These are phyloP conservation scores for Crithidia thermophila DNA, from an alignment of 208 protist genomes.

Conservation along the genomic window DNA sequence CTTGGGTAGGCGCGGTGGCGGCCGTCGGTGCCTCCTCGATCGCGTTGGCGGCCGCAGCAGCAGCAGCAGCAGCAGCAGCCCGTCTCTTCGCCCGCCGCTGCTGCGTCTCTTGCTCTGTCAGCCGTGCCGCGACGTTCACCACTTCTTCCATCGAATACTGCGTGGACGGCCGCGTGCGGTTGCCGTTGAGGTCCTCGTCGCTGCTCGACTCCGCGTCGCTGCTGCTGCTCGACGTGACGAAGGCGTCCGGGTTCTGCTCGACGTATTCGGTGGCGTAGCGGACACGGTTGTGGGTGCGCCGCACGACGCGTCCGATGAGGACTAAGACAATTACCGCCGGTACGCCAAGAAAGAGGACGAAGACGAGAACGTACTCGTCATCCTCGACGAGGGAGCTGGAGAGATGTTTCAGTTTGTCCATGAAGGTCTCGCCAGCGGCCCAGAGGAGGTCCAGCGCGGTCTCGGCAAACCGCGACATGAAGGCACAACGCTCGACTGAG, in stretches of 20 bases:
- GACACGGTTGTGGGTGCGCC: slow-evolving; percentile 27
- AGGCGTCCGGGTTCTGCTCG: slow-evolving; percentile 14
- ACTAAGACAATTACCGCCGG: slow-evolving; percentile 17
- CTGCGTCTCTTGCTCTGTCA: slow-evolving; percentile 23
- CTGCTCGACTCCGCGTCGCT: slow-evolving; percentile 9
- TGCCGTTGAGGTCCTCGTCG: not conserved
- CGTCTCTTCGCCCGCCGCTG: not conserved
- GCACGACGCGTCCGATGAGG: slow-evolving; percentile 18
- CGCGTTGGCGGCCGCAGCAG: not conserved
- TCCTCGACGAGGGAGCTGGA: slow-evolving; percentile 35
- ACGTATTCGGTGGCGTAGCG: slow-evolving; percentile 42
- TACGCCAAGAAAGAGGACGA: slow-evolving; percentile 31
- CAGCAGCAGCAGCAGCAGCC: not conserved
- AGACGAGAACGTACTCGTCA: slow-evolving; percentile 44
- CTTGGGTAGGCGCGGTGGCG: too few relatives aligned
- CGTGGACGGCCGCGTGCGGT: not conserved
- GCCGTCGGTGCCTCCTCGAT: not conserved
- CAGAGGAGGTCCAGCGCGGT: not conserved
- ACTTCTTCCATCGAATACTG: slow-evolving; percentile 37
- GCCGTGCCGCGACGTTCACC: slow-evolving; percentile 3
- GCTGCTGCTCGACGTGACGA: slow-evolving; percentile 12
- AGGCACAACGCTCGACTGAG: not conserved
- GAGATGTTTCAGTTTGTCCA: slow-evolving; percentile 19
- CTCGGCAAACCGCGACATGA: slow-evolving; percentile 17
- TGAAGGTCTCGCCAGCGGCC: not conserved